phyloP scores from a whole-genome alignment of 176 grass and related monocot species.

The Phragmites australis region DNA sequence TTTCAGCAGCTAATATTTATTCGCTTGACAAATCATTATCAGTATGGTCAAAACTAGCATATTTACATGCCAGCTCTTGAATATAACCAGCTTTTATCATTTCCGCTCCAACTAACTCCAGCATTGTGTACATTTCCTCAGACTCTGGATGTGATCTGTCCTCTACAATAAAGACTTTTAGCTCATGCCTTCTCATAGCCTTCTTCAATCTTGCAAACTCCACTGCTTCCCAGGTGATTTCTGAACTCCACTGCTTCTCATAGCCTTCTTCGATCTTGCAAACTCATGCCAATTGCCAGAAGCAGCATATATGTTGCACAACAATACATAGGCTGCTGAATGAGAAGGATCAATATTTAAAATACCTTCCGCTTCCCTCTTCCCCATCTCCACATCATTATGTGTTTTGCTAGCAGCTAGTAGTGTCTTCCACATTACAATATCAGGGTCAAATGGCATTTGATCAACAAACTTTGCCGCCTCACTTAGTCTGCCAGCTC shows the following conservation, averaged over 20 bases:
- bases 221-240: conserved; percentile 85
- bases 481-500: conserved; percentile 82
- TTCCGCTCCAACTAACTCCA: conserved; percentile 62
- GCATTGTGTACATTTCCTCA: conserved; percentile 65
- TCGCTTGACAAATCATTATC: conserved; percentile 39
- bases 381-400: conserved; percentile 74
- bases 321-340: conserved; percentile 71
- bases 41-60: conserved; percentile 28
- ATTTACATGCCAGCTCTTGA: conserved; percentile 39
- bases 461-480: conserved; percentile 66
- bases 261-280: conserved; percentile 60
- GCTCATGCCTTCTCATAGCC: conserved; percentile 59
- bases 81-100: conserved; percentile 73
- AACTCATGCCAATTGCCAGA: conserved; percentile 82
- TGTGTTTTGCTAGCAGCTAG: conserved; percentile 70
- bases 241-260: conserved; percentile 62
- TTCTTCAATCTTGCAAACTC: conserved; percentile 71
- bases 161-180: conserved; percentile 74
- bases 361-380: conserved; percentile 66
- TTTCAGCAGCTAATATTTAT: conserved; percentile 38
- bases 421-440: conserved; percentile 78
- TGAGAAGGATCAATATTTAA: conserved; percentile 62
- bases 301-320: conserved; percentile 87
- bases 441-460: conserved; percentile 71
- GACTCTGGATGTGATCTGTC: conserved; percentile 73